These are phyloP conservation scores for Pleurotus citrinopileatus DNA, from an alignment of 768 basidiomycete genomes.

Conservation along the genomic window DNA sequence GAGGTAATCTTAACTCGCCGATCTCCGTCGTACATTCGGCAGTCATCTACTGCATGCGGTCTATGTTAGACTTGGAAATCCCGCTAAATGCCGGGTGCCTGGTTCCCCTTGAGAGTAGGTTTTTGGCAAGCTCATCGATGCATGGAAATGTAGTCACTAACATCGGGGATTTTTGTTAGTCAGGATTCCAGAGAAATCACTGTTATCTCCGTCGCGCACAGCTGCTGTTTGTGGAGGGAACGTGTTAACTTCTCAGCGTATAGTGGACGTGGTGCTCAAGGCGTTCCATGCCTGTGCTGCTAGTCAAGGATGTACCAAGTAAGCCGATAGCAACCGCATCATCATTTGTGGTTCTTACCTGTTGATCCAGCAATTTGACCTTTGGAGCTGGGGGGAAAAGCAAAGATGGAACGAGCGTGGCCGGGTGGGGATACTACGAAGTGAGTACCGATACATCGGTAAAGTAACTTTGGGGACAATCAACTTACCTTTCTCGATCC, in stretches of 20 bases:
- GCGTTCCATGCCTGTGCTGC: constrained; percentile 92
- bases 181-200: constrained; percentile 72
- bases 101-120: constrained; percentile 75
- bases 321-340: constrained; percentile 10
- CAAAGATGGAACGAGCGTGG: constrained; percentile 66
- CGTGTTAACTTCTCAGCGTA: constrained; percentile 87
- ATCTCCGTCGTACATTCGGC: constrained; percentile 86
- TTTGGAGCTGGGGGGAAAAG: constrained; percentile 90
- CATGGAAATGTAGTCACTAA: no score
- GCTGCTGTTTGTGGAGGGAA: constrained; percentile 95
- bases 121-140: no score
- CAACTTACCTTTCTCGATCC: constrained; percentile 8
- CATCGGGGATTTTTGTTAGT: no score
- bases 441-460: constrained; percentile 27
- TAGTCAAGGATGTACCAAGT: constrained; percentile 94
- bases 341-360: constrained; percentile 11
- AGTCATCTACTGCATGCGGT: constrained; percentile 85
- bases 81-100: constrained; percentile 94
- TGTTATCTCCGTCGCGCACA: constrained; percentile 79
- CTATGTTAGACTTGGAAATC: constrained; percentile 84
- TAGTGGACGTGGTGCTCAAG: constrained; percentile 90
- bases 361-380: constrained; percentile 66
- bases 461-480: constrained; percentile 10
- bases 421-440: constrained; percentile 92
- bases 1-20: constrained; percentile 83